phyloP scores from a whole-genome alignment of 1,139 yeast species.

The Lodderomyces pseudojiufengensis region DNA sequence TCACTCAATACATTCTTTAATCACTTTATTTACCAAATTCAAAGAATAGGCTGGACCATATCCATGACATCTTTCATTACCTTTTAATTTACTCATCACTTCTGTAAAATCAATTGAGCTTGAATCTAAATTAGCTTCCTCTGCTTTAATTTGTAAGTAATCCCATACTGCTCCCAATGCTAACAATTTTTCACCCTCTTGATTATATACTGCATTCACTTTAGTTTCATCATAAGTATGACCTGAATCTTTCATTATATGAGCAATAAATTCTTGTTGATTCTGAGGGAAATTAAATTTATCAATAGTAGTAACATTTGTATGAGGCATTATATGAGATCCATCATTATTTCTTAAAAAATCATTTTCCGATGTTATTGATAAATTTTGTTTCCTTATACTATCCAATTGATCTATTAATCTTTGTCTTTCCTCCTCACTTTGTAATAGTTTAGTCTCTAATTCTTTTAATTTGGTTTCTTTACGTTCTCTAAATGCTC shows the following conservation, averaged over 20 bases:
- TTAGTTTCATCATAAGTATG: conserved; percentile 17
- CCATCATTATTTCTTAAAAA: conserved; percentile 22
- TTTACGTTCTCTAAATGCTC: conserved; percentile 84
- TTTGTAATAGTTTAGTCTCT: conserved; percentile 53
- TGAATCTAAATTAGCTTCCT: conserved; percentile 41
- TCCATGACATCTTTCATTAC: conserved; percentile 75
- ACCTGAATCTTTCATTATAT: conserved; percentile 23
- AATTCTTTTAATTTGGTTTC: conserved; percentile 70
- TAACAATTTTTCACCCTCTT: conserved; percentile 44
- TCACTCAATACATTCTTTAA: conserved; percentile 8
- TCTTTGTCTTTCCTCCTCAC: conserved; percentile 56
- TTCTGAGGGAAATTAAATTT: conserved; percentile 35
- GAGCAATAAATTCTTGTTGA: conserved; percentile 34
- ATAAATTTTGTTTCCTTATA: conserved; percentile 50
- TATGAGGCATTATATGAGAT: not conserved
- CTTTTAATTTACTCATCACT: conserved; percentile 58
- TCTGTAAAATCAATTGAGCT: conserved; percentile 51
- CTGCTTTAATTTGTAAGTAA: conserved; percentile 50
- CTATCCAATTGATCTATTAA: conserved; percentile 53
- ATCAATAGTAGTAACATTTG: not conserved
- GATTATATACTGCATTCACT: conserved; percentile 31
- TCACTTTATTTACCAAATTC: conserved; percentile 35
- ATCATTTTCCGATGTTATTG: conserved; percentile 59
- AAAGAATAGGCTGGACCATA: conserved; percentile 77
- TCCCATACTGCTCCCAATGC: conserved; percentile 86